Conservation (phyloP, 345 rosid species). For the Salix caprea region DNA sequence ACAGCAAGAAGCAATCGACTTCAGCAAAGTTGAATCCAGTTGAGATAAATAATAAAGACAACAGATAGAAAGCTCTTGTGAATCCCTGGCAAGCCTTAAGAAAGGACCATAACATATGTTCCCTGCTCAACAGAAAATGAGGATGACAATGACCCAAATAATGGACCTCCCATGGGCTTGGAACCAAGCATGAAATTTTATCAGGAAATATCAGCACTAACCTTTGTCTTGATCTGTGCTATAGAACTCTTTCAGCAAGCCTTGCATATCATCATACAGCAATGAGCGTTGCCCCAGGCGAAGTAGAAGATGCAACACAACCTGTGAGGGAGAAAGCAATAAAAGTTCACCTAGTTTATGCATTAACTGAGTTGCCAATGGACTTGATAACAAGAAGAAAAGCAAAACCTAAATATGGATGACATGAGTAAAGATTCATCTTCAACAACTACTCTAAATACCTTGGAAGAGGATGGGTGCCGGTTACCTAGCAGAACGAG, state of each 20-base stretch:
- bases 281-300: conserved; percentile 55
- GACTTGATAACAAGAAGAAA: background rate
- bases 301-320: conserved; percentile 62
- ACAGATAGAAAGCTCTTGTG: conserved; percentile 60
- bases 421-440: background rate
- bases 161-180: conserved; percentile 1
- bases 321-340: conserved; percentile 33
- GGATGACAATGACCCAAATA: conserved; percentile 1
- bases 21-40: conserved; percentile 46
- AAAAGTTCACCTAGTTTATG: background rate
- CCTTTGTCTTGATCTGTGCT: conserved; percentile 47
- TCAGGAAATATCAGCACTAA: conserved; percentile 17
- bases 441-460: conserved; percentile 17
- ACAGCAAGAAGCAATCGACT: conserved; percentile 62
- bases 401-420: background rate
- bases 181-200: conserved; percentile 5
- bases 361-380: background rate
- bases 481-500: conserved; percentile 55
- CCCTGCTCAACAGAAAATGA: conserved; percentile 37
- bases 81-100: conserved; percentile 52
- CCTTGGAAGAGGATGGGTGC: conserved; percentile 61
- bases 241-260: conserved; percentile 49
- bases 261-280: conserved; percentile 44
- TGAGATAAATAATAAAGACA: conserved; percentile 65
- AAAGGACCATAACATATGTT: conserved; percentile 61